Percentiles rank a stretch among this genome's conserved stretches.
These are phyloP conservation scores for Blastobotrys buckinghamii DNA, from an alignment of 1,139 yeast species.

Conservation along the genomic window DNA sequence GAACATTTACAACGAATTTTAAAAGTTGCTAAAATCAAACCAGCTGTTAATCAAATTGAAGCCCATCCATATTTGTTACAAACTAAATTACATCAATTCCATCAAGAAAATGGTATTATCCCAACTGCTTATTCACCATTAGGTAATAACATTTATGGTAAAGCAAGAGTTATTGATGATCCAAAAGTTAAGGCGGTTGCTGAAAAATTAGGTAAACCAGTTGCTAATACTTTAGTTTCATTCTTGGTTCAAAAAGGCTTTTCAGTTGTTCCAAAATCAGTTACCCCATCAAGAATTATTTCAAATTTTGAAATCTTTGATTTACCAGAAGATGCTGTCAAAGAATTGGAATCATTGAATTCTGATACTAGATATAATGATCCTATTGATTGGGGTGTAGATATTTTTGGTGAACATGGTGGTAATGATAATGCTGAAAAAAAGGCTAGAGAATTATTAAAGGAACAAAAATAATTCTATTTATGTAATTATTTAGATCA, in stretches of 20 bases:
- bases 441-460: constrained; percentile 23
- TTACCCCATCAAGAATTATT: constrained; percentile 45
- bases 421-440: constrained; percentile 61
- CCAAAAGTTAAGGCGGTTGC: constrained; percentile 41
- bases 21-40: constrained; percentile 63
- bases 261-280: constrained; percentile 68
- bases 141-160: constrained; percentile 73
- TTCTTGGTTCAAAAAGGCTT: constrained; percentile 41
- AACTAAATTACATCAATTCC: constrained; percentile 56
- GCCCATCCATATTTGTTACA: constrained; percentile 88
- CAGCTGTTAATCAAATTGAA: constrained; percentile 80
- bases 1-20: constrained; percentile 65
- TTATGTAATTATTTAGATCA: not conserved
- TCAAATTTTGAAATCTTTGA: constrained; percentile 45
- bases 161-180: constrained; percentile 51
- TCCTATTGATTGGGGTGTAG: constrained; percentile 20
- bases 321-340: constrained; percentile 36
- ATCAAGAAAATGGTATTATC: constrained; percentile 53
- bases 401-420: constrained; percentile 42
- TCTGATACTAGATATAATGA: constrained; percentile 54
- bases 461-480: not conserved
- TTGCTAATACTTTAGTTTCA: constrained; percentile 41
- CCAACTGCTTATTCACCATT: constrained; percentile 82
- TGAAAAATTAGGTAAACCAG: constrained; percentile 34
- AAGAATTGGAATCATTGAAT: constrained; percentile 59